These are phyloP conservation scores for Fraxinus excelsior DNA, from an alignment of 257 asterid species.

Conservation along the genomic window DNA sequence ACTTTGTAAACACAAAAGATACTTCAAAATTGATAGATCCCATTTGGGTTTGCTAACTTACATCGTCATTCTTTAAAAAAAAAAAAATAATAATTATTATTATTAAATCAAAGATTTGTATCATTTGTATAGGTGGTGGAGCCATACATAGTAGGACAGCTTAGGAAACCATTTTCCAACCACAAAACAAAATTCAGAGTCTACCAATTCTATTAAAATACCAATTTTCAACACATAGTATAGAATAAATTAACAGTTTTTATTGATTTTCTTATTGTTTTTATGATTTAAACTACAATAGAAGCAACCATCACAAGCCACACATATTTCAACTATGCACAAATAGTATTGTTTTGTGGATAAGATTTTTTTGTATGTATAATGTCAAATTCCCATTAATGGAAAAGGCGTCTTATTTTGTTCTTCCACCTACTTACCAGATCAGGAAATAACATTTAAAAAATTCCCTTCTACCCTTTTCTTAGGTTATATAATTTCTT, in stretches of 20 bases:
- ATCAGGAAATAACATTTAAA: too few relatives aligned
- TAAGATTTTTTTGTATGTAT: not conserved
- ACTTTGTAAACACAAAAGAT: not conserved
- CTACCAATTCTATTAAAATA: not conserved
- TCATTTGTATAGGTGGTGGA: not conserved
- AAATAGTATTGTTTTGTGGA: not conserved
- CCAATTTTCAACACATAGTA: not conserved
- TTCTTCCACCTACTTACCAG: too few relatives aligned
- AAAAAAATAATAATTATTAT: too few relatives aligned
- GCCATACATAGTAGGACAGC: constrained; percentile 6
- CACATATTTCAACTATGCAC: not conserved
- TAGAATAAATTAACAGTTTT: not conserved
- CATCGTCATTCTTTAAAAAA: not conserved
- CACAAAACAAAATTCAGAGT: not conserved
- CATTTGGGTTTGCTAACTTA: not conserved
- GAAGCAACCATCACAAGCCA: constrained; percentile 4
- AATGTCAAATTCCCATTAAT: not conserved
- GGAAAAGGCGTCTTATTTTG: not conserved
- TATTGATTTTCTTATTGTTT: not conserved
- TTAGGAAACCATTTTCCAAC: not conserved
- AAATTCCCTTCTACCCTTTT: too few relatives aligned
- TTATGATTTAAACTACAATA: not conserved
- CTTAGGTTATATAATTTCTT: too few relatives aligned
- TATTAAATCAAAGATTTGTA: not conserved
- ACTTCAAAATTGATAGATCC: not conserved